Percentiles rank a stretch among this genome's conserved stretches.
phyloP scores from a whole-genome alignment of 495 filamentous ascomycete species.

The Neurospora discreta region DNA sequence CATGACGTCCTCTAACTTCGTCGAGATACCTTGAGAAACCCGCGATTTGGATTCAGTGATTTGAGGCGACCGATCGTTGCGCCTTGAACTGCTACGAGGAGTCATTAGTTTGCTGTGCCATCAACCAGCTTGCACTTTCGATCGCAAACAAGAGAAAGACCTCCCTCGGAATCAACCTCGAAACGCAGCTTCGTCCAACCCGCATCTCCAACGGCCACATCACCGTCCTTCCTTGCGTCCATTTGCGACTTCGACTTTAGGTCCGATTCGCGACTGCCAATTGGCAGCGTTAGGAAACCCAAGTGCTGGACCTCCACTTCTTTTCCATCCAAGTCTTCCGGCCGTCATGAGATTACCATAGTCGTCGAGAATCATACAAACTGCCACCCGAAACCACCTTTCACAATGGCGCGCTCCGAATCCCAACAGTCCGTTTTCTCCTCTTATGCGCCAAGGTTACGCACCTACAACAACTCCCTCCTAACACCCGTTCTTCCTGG shows the following conservation, averaged over 20 bases:
- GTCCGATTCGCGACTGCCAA: not conserved
- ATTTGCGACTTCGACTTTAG: not conserved
- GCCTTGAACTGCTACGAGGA: not conserved
- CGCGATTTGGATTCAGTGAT: not conserved
- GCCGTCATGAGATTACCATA: constrained; percentile 10
- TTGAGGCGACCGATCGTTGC: not conserved
- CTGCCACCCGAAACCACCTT: not conserved
- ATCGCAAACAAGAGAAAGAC: not conserved
- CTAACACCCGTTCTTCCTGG: constrained; percentile 77
- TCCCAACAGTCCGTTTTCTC: constrained; percentile 76
- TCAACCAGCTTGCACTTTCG: not conserved
- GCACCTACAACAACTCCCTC: constrained; percentile 85
- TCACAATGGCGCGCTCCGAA: constrained; percentile 31
- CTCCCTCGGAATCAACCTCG: not conserved
- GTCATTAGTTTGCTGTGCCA: not conserved
- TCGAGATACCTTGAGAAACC: not conserved
- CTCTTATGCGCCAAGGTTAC: constrained; percentile 83
- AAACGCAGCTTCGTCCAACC: not conserved
- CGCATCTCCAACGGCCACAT: not conserved
- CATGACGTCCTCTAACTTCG: not conserved
- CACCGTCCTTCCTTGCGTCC: not conserved
- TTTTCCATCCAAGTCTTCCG: not conserved
- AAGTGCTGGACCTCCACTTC: not conserved
- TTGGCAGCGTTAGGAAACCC: not conserved
- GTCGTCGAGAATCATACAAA: not conserved